phyloP scores from a whole-genome alignment of 73 alveolate species.

The Strombidium stylifer region DNA sequence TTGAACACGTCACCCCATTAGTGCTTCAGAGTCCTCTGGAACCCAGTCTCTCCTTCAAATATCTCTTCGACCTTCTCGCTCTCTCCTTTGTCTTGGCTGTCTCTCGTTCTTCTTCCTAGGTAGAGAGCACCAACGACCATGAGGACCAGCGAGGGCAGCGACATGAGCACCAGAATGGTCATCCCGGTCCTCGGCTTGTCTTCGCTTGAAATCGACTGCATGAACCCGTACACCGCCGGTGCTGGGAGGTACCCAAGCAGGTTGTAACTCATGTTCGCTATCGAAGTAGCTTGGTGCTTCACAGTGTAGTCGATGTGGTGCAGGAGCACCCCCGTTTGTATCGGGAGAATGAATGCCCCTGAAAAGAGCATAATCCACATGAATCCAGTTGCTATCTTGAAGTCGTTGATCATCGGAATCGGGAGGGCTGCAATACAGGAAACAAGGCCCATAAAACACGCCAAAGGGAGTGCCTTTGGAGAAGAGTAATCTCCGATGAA shows the following conservation, averaged over 20 bases:
- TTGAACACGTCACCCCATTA: no score
- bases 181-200: slow-evolving; percentile 73
- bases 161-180: slow-evolving; percentile 63
- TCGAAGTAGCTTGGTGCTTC: slow-evolving; percentile 70
- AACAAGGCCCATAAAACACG: no score
- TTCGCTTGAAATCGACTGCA: slow-evolving; percentile 67
- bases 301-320: slow-evolving; percentile 56
- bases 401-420: slow-evolving; percentile 70
- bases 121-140: neutral
- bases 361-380: slow-evolving; percentile 84
- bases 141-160: slow-evolving; percentile 13
- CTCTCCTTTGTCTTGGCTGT: no score
- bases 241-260: slow-evolving; percentile 81
- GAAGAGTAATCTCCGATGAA: no score
- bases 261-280: slow-evolving; percentile 74
- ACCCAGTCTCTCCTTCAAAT: no score
- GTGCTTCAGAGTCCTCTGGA: no score
- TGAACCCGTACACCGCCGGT: slow-evolving; percentile 80
- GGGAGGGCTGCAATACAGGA: slow-evolving; percentile 68
- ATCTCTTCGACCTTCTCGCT: no score
- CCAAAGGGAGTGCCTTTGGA: no score
- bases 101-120: neutral
- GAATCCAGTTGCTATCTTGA: slow-evolving; percentile 49
- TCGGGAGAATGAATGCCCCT: slow-evolving; percentile 91
- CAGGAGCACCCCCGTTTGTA: slow-evolving; percentile 80